These are phyloP conservation scores for Plasmodium adleri DNA, from an alignment of 169 alveolate species.

Conservation along the genomic window DNA sequence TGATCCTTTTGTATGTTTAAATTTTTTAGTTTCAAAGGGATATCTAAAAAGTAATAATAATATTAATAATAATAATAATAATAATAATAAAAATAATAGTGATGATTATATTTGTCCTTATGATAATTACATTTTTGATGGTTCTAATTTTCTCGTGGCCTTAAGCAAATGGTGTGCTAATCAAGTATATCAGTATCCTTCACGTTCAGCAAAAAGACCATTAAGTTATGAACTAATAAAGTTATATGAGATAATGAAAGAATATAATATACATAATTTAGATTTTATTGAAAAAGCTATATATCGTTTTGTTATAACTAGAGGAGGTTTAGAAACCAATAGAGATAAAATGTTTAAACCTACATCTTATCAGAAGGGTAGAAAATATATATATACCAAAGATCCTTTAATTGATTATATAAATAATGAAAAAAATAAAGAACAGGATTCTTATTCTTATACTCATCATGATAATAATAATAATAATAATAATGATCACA, in stretches of 20 bases:
- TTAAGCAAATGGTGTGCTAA: conserved; percentile 87
- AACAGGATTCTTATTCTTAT: background rate
- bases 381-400: conserved; percentile 40
- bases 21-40: conserved; percentile 35
- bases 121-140: background rate
- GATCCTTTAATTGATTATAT: conserved; percentile 15
- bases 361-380: conserved; percentile 59
- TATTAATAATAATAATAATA: too few relatives aligned
- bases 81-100: too few relatives aligned
- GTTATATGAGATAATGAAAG: conserved; percentile 78
- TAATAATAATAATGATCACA: background rate
- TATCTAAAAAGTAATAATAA: too few relatives aligned
- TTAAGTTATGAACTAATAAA: conserved; percentile 80
- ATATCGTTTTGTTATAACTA: conserved; percentile 35
- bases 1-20: conserved; percentile 85
- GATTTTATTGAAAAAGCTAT: conserved; percentile 72
- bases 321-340: conserved; percentile 62
- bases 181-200: conserved; percentile 84
- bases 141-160: conserved; percentile 78
- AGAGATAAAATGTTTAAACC: conserved; percentile 58
- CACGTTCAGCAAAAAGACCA: conserved; percentile 85
- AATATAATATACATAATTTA: conserved; percentile 29
- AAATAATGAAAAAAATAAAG: background rate
- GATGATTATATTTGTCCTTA: too few relatives aligned
- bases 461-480: background rate